Percentiles rank a stretch among this genome's conserved stretches.
phyloP scores from a whole-genome alignment of 305 asterid genomes.

The Fraxinus sp. region DNA sequence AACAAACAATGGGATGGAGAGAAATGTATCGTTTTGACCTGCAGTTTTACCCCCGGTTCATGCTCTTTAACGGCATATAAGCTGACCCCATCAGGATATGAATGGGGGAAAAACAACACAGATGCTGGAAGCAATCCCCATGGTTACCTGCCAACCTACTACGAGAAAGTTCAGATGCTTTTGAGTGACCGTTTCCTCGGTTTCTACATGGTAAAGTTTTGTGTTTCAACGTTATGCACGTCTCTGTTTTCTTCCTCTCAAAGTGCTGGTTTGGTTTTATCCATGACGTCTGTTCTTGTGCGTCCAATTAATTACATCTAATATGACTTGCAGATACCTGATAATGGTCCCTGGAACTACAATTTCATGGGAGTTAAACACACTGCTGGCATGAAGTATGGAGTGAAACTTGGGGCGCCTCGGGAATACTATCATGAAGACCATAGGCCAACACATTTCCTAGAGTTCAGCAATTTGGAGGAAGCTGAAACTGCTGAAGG shows the following conservation, averaged over 20 bases:
- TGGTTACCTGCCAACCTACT: conserved; percentile 90
- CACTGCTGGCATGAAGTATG: conserved; percentile 82
- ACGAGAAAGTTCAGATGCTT: conserved; percentile 98
- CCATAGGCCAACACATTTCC: conserved; percentile 89
- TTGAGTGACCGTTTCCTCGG: conserved; percentile 98
- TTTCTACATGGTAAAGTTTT: conserved; percentile 78
- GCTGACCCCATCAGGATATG: conserved; percentile 89
- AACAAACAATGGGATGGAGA: conserved; percentile 99
- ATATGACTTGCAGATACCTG: conserved; percentile 61
- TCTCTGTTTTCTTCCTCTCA: neutral
- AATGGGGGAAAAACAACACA: conserved; percentile 95
- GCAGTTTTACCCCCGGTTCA: conserved; percentile 99
- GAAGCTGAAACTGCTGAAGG: conserved; percentile 88
- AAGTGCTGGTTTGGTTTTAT: neutral
- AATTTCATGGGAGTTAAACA: conserved; percentile 98
- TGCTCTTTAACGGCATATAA: conserved; percentile 96
- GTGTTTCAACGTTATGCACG: neutral
- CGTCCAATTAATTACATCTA: too few species aligned
- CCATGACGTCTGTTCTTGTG: neutral
- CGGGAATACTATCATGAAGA: conserved; percentile 91
- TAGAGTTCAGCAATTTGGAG: conserved; percentile 93
- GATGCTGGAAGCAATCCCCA: conserved; percentile 94
- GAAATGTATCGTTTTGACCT: conserved; percentile 86
- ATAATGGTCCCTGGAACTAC: conserved; percentile 95
- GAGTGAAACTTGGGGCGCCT: conserved; percentile 85